Percentiles rank a stretch among this genome's conserved stretches.
Conservation (phyloP, 768 basidiomycete genomes). For the Tricholoma flavovirens region DNA sequence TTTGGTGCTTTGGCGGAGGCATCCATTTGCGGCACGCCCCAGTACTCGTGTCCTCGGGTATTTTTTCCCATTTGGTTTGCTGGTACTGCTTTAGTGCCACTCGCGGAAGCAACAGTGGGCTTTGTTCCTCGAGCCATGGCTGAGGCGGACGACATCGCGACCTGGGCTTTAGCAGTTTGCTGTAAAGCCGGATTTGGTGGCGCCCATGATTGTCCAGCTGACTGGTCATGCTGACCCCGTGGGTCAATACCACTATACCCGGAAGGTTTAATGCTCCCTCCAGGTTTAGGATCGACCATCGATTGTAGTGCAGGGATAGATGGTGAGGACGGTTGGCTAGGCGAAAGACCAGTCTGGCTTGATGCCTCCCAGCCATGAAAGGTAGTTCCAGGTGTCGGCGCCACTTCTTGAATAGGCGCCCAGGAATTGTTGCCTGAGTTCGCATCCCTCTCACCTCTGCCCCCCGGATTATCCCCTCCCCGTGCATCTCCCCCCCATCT, state of each 20-base stretch:
- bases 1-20: not conserved
- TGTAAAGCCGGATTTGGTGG: slow-evolving; percentile 11
- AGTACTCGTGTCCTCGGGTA: not conserved
- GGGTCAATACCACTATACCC: slow-evolving; percentile 3
- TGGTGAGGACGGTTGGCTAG: slow-evolving; percentile 6
- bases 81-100: not conserved
- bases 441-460: not conserved
- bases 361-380: slow-evolving; percentile 13
- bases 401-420: slow-evolving; percentile 1
- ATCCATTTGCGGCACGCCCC: not conserved
- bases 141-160: slow-evolving; percentile 11
- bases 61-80: not conserved
- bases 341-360: slow-evolving; percentile 7
- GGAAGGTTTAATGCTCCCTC: not conserved
- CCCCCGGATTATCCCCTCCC: slow-evolving; percentile 2
- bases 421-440: slow-evolving; percentile 8
- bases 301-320: slow-evolving; percentile 3
- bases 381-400: slow-evolving; percentile 2
- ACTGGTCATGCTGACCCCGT: slow-evolving; percentile 14
- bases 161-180: slow-evolving; percentile 5
- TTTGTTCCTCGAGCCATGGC: slow-evolving; percentile 15
- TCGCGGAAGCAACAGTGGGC: not conserved
- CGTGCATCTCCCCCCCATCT: slow-evolving; percentile 19
- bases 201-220: slow-evolving; percentile 13
- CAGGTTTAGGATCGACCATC: not conserved